Evolutionary conservation across 805 yeast genomes (phyloP), one percentile per base, ranked within the genome.

Genomic region (Spathaspora sp.): DNA sequence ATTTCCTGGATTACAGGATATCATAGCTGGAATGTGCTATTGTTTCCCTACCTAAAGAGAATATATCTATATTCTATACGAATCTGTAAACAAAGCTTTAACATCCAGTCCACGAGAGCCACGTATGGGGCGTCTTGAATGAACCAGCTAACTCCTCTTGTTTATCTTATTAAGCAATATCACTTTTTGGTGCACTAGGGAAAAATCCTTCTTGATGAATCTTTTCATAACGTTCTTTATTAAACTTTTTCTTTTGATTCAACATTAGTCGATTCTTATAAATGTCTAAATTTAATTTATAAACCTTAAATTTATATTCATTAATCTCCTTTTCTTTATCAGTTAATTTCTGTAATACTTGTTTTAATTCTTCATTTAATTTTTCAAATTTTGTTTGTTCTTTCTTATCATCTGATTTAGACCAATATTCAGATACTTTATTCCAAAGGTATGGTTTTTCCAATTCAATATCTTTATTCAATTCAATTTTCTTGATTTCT

Each of bases 261-360:
- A 62, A 63, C 43, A 69, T 63, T 23, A 78, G 57, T 51, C 86
- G 60, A 35, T 67, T 62, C 51, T 63, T 70, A 59, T 74, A 79
- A 40, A 80, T 71, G 29, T 67, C 71, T 14, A 62, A 53, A 57
- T 77, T 72, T 47, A 81, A 63, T 38, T 60, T 65, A 58, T 66
- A 80, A 38, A 67, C 62, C 50, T 67, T 73, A 58, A 76, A 75
- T 48, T 60, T 56, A 54, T 55, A 74, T 19, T 58, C 60, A 16
- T 62, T 60, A 20, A 76, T 66, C 11, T 29, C 20, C 9, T 38
- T 28, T 8, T 14, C 28, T 3, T 54, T 31, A 1, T 46, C 58
- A 23, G 53, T 60, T 26, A 58, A 43, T 17, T 55, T 62, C 35
- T 49, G 35, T 2, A 19, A 19, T 2, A 55, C 53, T 42, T 64